Conservation (phyloP, 768 basidiomycete genomes). For the Lactarius pseudohatsudake region DNA sequence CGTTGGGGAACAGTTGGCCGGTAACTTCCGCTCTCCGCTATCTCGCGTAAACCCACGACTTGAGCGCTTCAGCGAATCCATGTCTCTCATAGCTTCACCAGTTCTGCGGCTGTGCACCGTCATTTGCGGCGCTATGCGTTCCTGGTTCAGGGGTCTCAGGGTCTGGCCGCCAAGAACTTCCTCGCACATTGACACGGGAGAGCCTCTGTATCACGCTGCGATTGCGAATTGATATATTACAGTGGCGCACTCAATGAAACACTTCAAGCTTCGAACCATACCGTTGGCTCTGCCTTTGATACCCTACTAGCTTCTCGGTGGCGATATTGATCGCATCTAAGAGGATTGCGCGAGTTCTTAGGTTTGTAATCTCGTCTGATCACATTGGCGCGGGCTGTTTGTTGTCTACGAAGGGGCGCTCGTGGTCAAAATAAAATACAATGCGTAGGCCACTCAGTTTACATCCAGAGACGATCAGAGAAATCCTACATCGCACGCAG, state of each 20-base stretch:
- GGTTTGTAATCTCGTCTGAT: background rate
- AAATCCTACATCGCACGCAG: no score
- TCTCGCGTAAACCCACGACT: conserved; percentile 9
- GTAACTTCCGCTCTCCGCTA: conserved; percentile 17
- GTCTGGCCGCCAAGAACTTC: background rate
- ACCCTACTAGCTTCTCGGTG: no score
- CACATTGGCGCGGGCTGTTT: background rate
- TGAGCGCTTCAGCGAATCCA: background rate
- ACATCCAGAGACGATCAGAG: no score
- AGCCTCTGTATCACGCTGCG: no score
- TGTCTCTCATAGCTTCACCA: no score
- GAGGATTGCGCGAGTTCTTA: background rate
- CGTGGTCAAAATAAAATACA: no score
- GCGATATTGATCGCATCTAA: background rate
- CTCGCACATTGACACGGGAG: no score
- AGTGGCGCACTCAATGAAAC: no score
- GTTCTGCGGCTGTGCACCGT: background rate
- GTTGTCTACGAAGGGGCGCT: background rate
- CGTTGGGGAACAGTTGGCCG: conserved; percentile 1
- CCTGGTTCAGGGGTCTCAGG: background rate
- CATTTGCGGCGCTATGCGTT: background rate
- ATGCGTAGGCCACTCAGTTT: no score
- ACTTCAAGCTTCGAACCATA: no score
- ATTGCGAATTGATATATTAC: no score
- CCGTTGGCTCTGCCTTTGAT: no score